Base-by-base conservation (phyloP, 1,284 basidiomycete species). In the Porodaedalea pini region DNA sequence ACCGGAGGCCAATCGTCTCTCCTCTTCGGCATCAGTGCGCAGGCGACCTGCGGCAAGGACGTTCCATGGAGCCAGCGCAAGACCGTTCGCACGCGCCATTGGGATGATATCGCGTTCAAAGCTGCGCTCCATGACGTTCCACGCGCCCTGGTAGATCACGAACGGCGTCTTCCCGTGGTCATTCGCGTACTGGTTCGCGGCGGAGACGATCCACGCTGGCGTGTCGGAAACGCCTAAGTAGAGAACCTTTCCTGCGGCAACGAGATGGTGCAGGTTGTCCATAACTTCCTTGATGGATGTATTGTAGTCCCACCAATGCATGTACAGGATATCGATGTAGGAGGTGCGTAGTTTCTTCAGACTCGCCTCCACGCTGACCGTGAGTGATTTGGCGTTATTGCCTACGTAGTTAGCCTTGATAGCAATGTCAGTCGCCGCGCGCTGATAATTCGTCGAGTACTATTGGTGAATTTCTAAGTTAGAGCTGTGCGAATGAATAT, bases 71-170 rank as follows among this genome's bases (percentile, higher is more conserved):
- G 72, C 72, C 49, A 78, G 63, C 0, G 72, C 73, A 69, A 80
- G 73, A 4, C 76, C 76, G 45, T 34, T 34, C 25, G 57, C 17
- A n/a, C 71, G 70, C 49, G 68, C 71, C 82, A 85, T 83, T 4
- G 81, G 82, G 50, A 86, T 74, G 61, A 85, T 78, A n/a, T 85
- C 82, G 11, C 80, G 72, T 69, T 84, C 82, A 54, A 83, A 71
- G 58, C 79, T 79, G 47, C 81, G 73, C 37, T 71, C 62, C 56
- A 76, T 66, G 49, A 82, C 70, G 62, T 73, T 79, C 78, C 78
- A 85, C 10, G 64, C 62, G 25, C 81, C 83, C 66, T 84, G 81
- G 65, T 82, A 85, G 56, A 85, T 70, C 43, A 77, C 73, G 61
- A 85, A 85, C 5, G 75, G 80, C 0, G 78, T 74, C 67, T 78